These are phyloP conservation scores for Hibiscus mutabilis DNA, from an alignment of 345 rosid genomes.

Conservation along the genomic window DNA sequence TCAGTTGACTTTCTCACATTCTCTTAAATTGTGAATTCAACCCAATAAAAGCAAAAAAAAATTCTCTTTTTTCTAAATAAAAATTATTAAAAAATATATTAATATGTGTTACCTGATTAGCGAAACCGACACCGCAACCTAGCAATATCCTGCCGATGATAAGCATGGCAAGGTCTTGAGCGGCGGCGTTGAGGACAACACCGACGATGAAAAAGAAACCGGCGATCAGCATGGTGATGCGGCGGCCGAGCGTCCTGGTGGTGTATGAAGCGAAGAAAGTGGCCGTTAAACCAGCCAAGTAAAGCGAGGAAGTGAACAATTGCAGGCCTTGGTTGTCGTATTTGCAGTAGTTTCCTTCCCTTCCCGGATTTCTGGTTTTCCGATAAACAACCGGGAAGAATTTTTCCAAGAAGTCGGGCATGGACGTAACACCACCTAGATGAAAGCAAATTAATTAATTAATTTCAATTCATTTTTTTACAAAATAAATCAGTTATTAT, in stretches of 20 bases:
- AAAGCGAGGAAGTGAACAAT: constrained; percentile 85
- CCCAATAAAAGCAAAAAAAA: too few species aligned
- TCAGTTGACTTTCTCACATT: too few species aligned
- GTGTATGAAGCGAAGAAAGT: constrained; percentile 96
- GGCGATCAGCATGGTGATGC: constrained; percentile 83
- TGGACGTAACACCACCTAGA: constrained; percentile 85
- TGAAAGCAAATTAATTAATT: neutral
- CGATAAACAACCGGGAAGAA: constrained; percentile 71
- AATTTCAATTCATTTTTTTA: neutral
- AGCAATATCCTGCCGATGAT: constrained; percentile 79
- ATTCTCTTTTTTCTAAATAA: too few species aligned
- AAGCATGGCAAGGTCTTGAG: constrained; percentile 83
- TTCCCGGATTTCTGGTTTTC: constrained; percentile 24
- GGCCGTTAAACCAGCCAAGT: constrained; percentile 78
- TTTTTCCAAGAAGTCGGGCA: constrained; percentile 70
- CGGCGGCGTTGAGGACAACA: constrained; percentile 65
- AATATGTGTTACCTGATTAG: constrained; percentile 53
- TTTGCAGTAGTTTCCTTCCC: constrained; percentile 66
- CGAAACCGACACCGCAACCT: constrained; percentile 94
- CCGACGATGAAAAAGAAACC: constrained; percentile 73
- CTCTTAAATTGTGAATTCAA: too few species aligned
- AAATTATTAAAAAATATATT: too few species aligned
- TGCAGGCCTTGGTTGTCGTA: constrained; percentile 90
- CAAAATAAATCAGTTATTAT: too few species aligned
- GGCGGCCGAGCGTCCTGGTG: constrained; percentile 72